These are phyloP conservation scores for Fusarium sp. DNA, from an alignment of 2,329 filamentous ascomycete genomes.

Conservation along the genomic window DNA sequence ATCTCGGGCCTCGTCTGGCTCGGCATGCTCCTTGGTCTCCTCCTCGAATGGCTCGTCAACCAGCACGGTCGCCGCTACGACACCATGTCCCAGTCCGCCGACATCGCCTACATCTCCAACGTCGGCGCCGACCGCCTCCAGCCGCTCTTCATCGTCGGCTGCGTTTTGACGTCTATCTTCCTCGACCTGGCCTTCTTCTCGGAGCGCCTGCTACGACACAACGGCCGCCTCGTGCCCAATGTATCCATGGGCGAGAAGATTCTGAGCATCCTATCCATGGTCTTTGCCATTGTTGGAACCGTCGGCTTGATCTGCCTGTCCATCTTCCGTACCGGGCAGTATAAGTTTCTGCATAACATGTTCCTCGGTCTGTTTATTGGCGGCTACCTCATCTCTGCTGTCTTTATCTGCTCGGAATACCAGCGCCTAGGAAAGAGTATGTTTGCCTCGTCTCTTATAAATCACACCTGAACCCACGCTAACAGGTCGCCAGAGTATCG, in stretches of 20 bases:
- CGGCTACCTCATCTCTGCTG: slow-evolving; percentile 87
- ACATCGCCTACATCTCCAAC: slow-evolving; percentile 82
- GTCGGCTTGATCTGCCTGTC: slow-evolving; percentile 85
- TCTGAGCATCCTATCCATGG: slow-evolving; percentile 73
- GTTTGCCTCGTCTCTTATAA: slow-evolving; percentile 45
- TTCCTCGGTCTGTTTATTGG: slow-evolving; percentile 89
- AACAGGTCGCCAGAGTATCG: slow-evolving; percentile 71
- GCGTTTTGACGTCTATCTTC: slow-evolving; percentile 79
- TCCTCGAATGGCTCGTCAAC: slow-evolving; percentile 78
- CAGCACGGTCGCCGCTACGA: slow-evolving; percentile 69
- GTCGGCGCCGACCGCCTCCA: slow-evolving; percentile 75
- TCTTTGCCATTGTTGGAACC: slow-evolving; percentile 82
- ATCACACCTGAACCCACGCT: slow-evolving; percentile 3
- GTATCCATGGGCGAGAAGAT: slow-evolving; percentile 73
- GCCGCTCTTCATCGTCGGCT: slow-evolving; percentile 84
- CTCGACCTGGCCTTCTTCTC: slow-evolving; percentile 86
- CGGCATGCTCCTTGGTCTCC: slow-evolving; percentile 77
- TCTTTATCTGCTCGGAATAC: slow-evolving; percentile 93
- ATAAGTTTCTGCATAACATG: slow-evolving; percentile 78
- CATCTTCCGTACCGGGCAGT: slow-evolving; percentile 85
- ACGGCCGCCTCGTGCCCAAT: slow-evolving; percentile 84
- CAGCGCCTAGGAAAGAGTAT: slow-evolving; percentile 83
- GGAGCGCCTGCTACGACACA: slow-evolving; percentile 89
- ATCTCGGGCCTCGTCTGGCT: slow-evolving; percentile 78
- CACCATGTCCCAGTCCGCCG: slow-evolving; percentile 72